Percentiles rank a stretch among this genome's conserved stretches.
Evolutionary conservation across 352 stramenopile species (phyloP).

Genomic region (Albugo candida): DNA sequence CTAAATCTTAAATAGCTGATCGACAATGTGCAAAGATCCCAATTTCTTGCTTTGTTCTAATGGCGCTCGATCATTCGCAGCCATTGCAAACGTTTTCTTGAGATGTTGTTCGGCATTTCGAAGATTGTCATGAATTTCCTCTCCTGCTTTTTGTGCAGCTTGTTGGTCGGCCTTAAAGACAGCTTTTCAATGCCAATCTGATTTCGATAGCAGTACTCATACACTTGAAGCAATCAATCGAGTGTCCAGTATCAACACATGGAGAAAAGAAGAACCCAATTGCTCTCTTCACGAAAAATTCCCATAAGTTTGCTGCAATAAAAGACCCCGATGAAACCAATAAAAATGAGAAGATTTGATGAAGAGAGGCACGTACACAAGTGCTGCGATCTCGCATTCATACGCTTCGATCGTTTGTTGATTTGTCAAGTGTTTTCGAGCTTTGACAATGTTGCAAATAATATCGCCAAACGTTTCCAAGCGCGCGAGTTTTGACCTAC

Average conservation of each 20-base stretch:
- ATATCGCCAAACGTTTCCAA: constrained; percentile 40
- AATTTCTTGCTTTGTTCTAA: constrained; percentile 71
- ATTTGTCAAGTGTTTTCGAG: constrained; percentile 30
- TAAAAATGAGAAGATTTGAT: not conserved
- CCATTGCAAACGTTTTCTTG: constrained; percentile 75
- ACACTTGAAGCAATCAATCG: constrained; percentile 42
- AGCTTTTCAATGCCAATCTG: constrained; percentile 2
- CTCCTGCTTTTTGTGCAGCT: constrained; percentile 32
- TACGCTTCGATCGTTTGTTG: constrained; percentile 36
- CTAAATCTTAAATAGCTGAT: constrained; percentile 95
- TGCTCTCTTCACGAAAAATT: constrained; percentile 62
- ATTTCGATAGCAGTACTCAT: constrained; percentile 1
- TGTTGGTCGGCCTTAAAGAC: constrained; percentile 35
- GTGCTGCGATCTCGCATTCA: constrained; percentile 33
- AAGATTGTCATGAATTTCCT: constrained; percentile 60
- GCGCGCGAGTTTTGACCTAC: constrained; percentile 28
- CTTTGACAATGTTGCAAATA: constrained; percentile 32
- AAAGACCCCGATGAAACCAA: constrained; percentile 3
- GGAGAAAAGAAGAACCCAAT: constrained; percentile 73
- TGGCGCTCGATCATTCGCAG: constrained; percentile 59
- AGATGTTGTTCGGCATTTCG: constrained; percentile 67
- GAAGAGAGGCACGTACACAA: constrained; percentile 23
- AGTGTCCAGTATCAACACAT: constrained; percentile 63
- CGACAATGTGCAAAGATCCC: constrained; percentile 83
- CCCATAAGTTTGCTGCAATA: constrained; percentile 63